Base-by-base conservation (phyloP, 345 rosid species). In the Eucalyptus marginata region DNA sequence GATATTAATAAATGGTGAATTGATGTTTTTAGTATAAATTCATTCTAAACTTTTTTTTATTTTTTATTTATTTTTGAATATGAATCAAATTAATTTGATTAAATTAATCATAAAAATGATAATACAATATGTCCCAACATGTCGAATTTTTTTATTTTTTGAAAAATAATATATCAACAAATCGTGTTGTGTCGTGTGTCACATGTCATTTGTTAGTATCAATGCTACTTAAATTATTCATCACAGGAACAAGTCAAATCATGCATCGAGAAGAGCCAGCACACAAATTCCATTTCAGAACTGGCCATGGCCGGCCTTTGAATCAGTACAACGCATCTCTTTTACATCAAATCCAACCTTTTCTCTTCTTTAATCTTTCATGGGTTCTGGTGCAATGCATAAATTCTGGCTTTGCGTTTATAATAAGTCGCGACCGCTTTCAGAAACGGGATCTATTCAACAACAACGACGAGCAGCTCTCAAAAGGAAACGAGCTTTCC, bases 81-180 rank as follows among this genome's bases (percentile, higher is more conserved):
- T 52, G 10, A 52, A 52, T 43, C 0, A 52, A 18, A 7, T 52
- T 52, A 52, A 52, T 18, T 52, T 52, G 10, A 52, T 18, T 18
- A 52, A 52, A 52, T 18, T 52, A 18, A 18, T 43, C 1, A 43
- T 43, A 43, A 43, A 43, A 43, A 43, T 43, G 44, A 43, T 43
- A 43, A 43, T 43, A 43, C 1, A 43, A 43, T 7, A 7, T 43
- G 3, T 18, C 2, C 0, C 0, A 52, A 18, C 0, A 0, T 18
- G 0, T 18, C 0, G 4, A 1, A 51, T 17, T 17, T 52, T 1
- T 51, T 0, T 17, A 6, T 17, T 43, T 43, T 43, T 43, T 43
- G 7, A 43, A 2, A 43, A 43, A 43, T 43, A 2, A 43, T 7
- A 1, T 43, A 1, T 43, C 44, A 7, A 2, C 44, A 7, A 5